A percentile compares a stretch with the other conserved stretches of the same genome.
Evolutionary conservation across 2,329 filamentous ascomycete species (phyloP).

Genomic region (Cladophialophora bantiana): DNA sequence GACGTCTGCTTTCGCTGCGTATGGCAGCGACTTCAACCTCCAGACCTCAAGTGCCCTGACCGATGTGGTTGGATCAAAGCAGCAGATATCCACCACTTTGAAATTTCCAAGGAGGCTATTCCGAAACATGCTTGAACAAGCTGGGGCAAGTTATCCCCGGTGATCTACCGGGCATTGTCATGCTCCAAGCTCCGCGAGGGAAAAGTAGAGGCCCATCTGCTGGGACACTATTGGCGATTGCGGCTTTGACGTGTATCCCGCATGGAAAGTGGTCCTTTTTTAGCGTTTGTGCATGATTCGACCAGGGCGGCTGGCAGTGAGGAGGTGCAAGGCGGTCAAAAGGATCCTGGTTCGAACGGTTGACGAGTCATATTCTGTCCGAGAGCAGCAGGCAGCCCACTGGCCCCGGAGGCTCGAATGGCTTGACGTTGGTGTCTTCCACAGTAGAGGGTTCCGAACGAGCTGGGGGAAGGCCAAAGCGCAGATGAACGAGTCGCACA

Average conservation of each 20-base stretch:
- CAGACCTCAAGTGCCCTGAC: background rate
- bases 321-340: constrained; percentile 31
- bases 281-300: constrained; percentile 16
- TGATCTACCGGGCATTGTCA: constrained; percentile 10
- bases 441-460: background rate
- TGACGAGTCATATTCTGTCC: constrained; percentile 33
- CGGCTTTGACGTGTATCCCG: background rate
- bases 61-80: too few species aligned
- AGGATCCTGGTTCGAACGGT: constrained; percentile 2
- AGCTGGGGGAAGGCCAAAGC: background rate
- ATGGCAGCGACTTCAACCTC: constrained; percentile 2
- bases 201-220: background rate
- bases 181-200: background rate
- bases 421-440: constrained; percentile 11
- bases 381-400: constrained; percentile 11
- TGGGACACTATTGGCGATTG: constrained; percentile 3
- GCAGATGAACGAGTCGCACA: constrained; percentile 22
- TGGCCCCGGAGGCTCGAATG: background rate
- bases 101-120: constrained; percentile 3
- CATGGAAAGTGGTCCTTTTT: constrained; percentile 6
- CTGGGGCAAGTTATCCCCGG: background rate
- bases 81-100: background rate
- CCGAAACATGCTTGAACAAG: background rate
- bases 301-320: background rate
- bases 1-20: constrained; percentile 9